Percentiles rank a stretch among this genome's conserved stretches.
Evolutionary conservation across 148 eudicot species (phyloP).

Genomic region (Rhododendron simsii): DNA sequence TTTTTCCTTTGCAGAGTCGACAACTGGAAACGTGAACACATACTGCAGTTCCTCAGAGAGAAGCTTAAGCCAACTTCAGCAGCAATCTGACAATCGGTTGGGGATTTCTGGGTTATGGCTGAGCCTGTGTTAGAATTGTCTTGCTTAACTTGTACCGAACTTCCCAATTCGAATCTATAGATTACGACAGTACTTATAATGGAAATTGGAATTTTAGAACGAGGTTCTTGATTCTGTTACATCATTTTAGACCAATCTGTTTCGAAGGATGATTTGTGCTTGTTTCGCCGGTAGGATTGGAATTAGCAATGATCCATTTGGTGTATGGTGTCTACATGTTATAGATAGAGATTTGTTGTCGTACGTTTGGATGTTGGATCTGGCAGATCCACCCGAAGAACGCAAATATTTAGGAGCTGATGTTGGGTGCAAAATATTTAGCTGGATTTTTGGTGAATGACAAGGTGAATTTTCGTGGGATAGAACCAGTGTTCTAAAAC

Average conservation of each 20-base stretch:
- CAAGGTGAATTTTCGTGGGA: no score
- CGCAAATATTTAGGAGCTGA: no score
- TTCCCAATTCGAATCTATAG: neutral
- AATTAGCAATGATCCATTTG: neutral
- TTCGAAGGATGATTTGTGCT: neutral
- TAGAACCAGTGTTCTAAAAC: no score
- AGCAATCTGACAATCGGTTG: conserved; percentile 17
- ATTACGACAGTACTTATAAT: neutral
- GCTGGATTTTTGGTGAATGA: no score
- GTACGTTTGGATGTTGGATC: neutral
- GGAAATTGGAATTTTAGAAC: neutral
- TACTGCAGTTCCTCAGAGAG: conserved; percentile 66
- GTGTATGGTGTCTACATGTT: neutral
- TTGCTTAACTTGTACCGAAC: neutral
- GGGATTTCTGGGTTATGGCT: neutral
- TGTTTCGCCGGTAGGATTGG: neutral
- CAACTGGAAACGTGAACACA: conserved; percentile 95
- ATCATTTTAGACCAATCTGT: neutral
- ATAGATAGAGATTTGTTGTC: neutral
- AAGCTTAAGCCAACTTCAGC: conserved; percentile 55
- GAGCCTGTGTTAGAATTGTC: neutral
- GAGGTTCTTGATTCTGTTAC: neutral
- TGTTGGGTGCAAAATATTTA: no score
- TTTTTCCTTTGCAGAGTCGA: conserved; percentile 48
- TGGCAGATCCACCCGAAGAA: no score